Evolutionary conservation across 1,284 basidiomycete species (phyloP).

Genomic region (Malassezia yamatoensis): DNA sequence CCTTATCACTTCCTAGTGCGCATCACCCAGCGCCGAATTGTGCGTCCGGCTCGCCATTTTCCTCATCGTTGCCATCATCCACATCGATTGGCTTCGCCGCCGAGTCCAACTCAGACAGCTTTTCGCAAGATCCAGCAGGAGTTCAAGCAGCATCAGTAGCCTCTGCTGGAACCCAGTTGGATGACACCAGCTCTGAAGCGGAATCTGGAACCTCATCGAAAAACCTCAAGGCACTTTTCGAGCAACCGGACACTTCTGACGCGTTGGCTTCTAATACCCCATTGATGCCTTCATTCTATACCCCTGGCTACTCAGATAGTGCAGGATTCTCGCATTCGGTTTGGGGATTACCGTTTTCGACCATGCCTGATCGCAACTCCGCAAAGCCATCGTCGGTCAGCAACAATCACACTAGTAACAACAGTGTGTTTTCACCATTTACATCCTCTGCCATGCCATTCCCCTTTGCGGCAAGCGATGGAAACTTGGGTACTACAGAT

Average conservation of each 20-base stretch:
- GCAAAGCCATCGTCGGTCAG: neutral
- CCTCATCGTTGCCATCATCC: constrained; percentile 65
- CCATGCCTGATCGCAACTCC: constrained; percentile 5
- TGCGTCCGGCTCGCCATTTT: constrained; percentile 68
- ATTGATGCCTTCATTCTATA: constrained; percentile 32
- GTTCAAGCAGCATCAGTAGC: constrained; percentile 12
- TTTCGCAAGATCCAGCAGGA: constrained; percentile 24
- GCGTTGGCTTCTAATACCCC: constrained; percentile 20
- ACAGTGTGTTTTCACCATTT: constrained; percentile 14
- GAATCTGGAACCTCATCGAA: constrained; percentile 51
- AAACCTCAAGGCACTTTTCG: constrained; percentile 90
- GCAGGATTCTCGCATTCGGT: constrained; percentile 32
- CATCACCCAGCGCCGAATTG: neutral
- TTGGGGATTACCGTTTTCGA: constrained; percentile 37
- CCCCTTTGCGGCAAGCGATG: constrained; percentile 8
- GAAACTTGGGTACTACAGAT: neutral
- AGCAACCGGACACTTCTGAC: constrained; percentile 18
- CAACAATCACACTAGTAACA: constrained; percentile 5
- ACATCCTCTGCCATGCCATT: constrained; percentile 9
- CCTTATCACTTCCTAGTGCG: no score
- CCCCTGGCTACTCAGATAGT: constrained; percentile 34
- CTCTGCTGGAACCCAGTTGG: constrained; percentile 52
- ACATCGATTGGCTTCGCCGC: constrained; percentile 18
- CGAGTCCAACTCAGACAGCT: constrained; percentile 32
- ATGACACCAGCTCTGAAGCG: constrained; percentile 65